A percentile compares a stretch with the other conserved stretches of the same genome.
These are phyloP conservation scores for Arthroderma uncinatum DNA, from an alignment of 2,329 filamentous ascomycete species.

Conservation along the genomic window DNA sequence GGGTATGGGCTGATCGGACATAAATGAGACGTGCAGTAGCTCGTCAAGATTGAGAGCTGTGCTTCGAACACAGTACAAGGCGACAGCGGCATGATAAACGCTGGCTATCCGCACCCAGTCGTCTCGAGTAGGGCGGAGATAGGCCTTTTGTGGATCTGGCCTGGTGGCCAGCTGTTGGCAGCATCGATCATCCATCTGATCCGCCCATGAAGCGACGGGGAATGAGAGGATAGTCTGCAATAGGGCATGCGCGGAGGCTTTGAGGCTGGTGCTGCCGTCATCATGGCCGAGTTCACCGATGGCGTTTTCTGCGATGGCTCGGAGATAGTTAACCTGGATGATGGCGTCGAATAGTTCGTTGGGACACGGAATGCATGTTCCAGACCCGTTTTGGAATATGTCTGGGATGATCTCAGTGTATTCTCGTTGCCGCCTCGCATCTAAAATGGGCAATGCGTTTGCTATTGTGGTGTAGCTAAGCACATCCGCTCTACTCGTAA, in stretches of 20 bases:
- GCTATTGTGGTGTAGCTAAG: conserved; percentile 12
- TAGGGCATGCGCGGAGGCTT: background rate
- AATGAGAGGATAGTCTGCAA: conserved; percentile 14
- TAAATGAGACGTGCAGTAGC: conserved; percentile 7
- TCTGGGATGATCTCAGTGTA: conserved; percentile 11
- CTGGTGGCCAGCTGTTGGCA: background rate
- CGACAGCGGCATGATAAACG: conserved; percentile 12
- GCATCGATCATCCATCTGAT: conserved; percentile 8
- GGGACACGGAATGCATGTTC: conserved; percentile 14
- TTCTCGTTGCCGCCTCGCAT: conserved; percentile 10
- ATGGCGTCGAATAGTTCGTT: conserved; percentile 12
- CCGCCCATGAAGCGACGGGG: conserved; percentile 10
- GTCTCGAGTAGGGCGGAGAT: conserved; percentile 10
- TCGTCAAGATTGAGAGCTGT: conserved; percentile 12
- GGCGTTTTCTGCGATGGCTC: conserved; percentile 6
- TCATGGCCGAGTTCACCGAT: background rate
- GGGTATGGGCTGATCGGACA: background rate
- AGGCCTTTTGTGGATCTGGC: conserved; percentile 7
- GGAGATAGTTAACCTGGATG: conserved; percentile 15
- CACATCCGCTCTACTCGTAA: conserved; percentile 11
- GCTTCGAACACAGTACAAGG: conserved; percentile 13
- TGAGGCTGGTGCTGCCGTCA: background rate
- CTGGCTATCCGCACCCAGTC: conserved; percentile 14
- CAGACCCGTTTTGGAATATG: conserved; percentile 12
- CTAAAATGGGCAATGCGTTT: conserved; percentile 5